These are phyloP conservation scores for Xylariaceae sp. DNA, from an alignment of 2,329 filamentous ascomycete genomes.

Conservation along the genomic window DNA sequence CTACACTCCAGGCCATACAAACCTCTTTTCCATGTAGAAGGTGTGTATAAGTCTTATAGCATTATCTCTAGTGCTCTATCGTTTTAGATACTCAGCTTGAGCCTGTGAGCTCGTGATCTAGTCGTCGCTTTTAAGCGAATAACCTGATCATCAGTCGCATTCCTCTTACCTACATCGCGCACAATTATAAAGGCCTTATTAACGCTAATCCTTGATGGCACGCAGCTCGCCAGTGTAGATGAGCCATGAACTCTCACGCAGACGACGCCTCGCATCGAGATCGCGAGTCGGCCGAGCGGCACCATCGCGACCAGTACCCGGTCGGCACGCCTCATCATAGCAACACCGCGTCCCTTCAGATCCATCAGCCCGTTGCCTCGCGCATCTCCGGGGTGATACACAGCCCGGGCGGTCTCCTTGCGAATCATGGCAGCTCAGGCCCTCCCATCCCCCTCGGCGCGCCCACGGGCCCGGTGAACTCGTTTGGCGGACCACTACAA, in stretches of 20 bases:
- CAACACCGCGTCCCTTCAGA: slow-evolving; percentile 84
- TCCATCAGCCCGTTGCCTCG: slow-evolving; percentile 92
- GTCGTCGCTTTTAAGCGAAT: slow-evolving; percentile 8
- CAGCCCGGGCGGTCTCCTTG: slow-evolving; percentile 86
- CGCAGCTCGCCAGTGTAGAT: slow-evolving; percentile 26
- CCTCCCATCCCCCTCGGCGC: slow-evolving; percentile 59
- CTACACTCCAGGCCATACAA: neutral
- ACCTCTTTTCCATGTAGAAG: slow-evolving; percentile 36
- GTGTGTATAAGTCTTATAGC: too few species aligned
- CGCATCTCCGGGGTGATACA: slow-evolving; percentile 82
- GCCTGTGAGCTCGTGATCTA: neutral
- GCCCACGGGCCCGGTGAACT: slow-evolving; percentile 55
- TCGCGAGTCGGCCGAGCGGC: slow-evolving; percentile 68
- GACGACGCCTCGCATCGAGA: slow-evolving; percentile 63
- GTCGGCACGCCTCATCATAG: slow-evolving; percentile 75
- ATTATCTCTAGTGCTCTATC: too few species aligned
- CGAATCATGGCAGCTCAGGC: slow-evolving; percentile 69
- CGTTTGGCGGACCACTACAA: slow-evolving; percentile 61
- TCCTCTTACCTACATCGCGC: neutral
- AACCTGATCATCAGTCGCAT: slow-evolving; percentile 3
- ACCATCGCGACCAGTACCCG: slow-evolving; percentile 68
- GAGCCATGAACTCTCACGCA: slow-evolving; percentile 44
- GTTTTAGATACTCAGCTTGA: slow-evolving; percentile 4
- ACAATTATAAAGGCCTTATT: neutral
- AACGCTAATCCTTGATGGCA: slow-evolving; percentile 20